A percentile compares a stretch with the other conserved stretches of the same genome.
These are phyloP conservation scores for Hypoxylon sp. DNA, from an alignment of 2,329 filamentous ascomycete species.

Conservation along the genomic window DNA sequence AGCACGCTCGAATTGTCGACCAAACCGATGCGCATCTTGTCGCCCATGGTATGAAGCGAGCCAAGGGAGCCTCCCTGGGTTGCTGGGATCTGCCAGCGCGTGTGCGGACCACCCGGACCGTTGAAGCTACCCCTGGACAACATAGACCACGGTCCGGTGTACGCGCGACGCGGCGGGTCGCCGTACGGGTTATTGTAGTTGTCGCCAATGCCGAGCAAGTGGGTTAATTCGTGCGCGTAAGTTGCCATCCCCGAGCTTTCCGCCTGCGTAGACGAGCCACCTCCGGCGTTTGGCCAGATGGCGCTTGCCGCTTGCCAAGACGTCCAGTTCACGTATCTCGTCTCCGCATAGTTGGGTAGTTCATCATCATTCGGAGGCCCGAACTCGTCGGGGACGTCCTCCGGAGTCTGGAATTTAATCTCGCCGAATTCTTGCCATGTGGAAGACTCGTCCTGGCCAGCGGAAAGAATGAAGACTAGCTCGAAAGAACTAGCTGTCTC, in stretches of 20 bases:
- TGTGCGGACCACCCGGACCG: constrained; percentile 67
- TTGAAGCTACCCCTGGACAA: constrained; percentile 67
- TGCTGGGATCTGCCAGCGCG: constrained; percentile 66
- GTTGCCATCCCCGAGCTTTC: constrained; percentile 68
- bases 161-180: constrained; percentile 61
- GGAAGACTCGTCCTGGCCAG: constrained; percentile 68
- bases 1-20: constrained; percentile 61
- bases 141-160: constrained; percentile 68
- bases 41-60: constrained; percentile 67
- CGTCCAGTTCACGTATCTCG: constrained; percentile 68
- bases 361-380: constrained; percentile 62
- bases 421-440: constrained; percentile 71
- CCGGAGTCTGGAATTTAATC: constrained; percentile 64
- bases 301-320: constrained; percentile 66
- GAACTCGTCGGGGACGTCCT: constrained; percentile 64
- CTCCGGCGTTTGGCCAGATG: constrained; percentile 69
- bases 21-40: constrained; percentile 67
- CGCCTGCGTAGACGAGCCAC: constrained; percentile 66
- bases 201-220: constrained; percentile 67
- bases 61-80: constrained; percentile 64
- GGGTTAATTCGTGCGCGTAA: constrained; percentile 68
- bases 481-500: constrained; percentile 64
- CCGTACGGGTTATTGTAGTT: constrained; percentile 70
- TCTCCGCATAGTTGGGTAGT: constrained; percentile 63
- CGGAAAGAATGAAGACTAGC: constrained; percentile 68